Evolutionary conservation across 2,329 filamentous ascomycete species (phyloP), one percentile per base, ranked within the genome.

Genomic region (Hypoxylon sp.): DNA sequence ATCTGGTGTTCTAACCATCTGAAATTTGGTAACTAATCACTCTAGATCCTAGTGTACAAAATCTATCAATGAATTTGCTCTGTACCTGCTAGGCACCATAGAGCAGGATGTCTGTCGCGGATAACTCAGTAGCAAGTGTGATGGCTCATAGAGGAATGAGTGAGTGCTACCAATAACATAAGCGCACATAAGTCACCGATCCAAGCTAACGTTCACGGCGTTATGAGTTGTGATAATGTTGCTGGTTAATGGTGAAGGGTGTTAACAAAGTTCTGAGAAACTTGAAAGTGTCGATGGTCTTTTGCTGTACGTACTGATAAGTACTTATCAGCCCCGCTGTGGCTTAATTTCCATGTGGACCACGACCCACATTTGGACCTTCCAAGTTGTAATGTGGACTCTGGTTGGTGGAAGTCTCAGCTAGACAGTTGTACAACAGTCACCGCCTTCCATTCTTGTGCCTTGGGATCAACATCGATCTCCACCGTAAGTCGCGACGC

Each of bases 401-500:
- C 28, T 14, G 60, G 60, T 70, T 67, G 60, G 64, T 38, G 34
- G 52, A 56, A 51, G 45, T 46, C 19, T 23, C 25, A 60, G 43
- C 43, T 32, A 36, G 32, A 57, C 51, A 51, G 45, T 60, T 58
- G 63, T 59, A 60, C 32, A 14, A 2, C 11, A 13, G 17, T 67
- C 48, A 65, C 61, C 59, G 58, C 65, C 55, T 70, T 70, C 62
- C 51, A 2, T 52, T 68, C 60, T 28, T 11, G 50, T 13, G 64
- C 17, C 53, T 55, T 25, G 21, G 28, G 57, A 55, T 69, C 64
- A 67, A 70, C 61, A 61, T 48, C 60, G 60, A 53, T 65, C 57
- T 51, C 53, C 30, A 43, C 58, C 14, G 34, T 19, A 55, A 68
- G 68, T 70, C 68, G 68, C 68, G 68, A 70, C 61, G 59, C 58